A percentile compares a stretch with the other conserved stretches of the same genome.
These are phyloP conservation scores for Curvularia sp. DNA, from an alignment of 2,329 filamentous ascomycete genomes.

Conservation along the genomic window DNA sequence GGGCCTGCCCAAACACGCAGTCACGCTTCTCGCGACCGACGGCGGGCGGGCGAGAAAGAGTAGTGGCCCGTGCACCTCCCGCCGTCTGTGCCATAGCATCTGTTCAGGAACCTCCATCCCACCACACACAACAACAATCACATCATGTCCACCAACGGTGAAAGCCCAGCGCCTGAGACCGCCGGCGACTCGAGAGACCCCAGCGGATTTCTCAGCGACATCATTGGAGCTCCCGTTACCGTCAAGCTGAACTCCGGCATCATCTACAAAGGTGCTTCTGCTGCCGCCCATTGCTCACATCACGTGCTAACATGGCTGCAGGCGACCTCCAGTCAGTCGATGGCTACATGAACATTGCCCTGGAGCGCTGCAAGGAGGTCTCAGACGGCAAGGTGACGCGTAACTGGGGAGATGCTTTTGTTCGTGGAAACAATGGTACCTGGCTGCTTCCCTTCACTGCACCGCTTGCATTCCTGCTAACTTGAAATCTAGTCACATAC, in stretches of 20 bases:
- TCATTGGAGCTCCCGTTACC: constrained; percentile 91
- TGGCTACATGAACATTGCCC: constrained; percentile 99
- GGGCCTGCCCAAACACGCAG: constrained; percentile 33
- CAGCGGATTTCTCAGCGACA: constrained; percentile 89
- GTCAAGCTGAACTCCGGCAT: constrained; percentile 99
- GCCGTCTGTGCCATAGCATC: neutral
- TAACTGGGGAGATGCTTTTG: constrained; percentile 92
- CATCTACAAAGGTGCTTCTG: constrained; percentile 82
- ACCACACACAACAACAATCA: constrained; percentile 7
- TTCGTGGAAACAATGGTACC: constrained; percentile 91
- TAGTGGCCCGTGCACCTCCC: constrained; percentile 31
- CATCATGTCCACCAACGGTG: constrained; percentile 66
- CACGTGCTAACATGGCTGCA: constrained; percentile 50
- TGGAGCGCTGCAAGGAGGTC: constrained; percentile 93
- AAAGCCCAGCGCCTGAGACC: constrained; percentile 61
- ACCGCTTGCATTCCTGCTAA: constrained; percentile 17
- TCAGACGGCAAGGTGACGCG: constrained; percentile 83
- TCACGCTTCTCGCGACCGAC: constrained; percentile 41
- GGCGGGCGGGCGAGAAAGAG: neutral
- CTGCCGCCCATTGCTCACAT: constrained; percentile 6
- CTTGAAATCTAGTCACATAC: constrained; percentile 35
- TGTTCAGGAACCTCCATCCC: neutral
- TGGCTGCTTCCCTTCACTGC: neutral
- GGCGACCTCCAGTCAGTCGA: constrained; percentile 96
- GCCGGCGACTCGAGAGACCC: constrained; percentile 84